These are phyloP conservation scores for Aspergillus haitiensis DNA, from an alignment of 495 filamentous ascomycete species.

Conservation along the genomic window DNA sequence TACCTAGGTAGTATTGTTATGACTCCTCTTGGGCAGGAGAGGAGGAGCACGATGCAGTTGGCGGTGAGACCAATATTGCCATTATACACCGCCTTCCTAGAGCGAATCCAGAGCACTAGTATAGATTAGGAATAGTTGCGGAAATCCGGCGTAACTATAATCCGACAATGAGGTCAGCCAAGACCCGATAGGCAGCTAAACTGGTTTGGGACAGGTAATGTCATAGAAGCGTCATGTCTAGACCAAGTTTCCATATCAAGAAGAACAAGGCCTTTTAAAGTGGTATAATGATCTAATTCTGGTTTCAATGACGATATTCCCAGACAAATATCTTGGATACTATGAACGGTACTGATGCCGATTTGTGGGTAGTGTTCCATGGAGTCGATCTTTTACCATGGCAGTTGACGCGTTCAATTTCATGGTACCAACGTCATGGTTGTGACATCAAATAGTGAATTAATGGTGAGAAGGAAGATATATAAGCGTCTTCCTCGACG, in stretches of 20 bases:
- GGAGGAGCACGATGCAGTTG: neutral
- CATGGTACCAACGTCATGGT: constrained; percentile 16
- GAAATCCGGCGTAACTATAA: constrained; percentile 16
- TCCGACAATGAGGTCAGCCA: constrained; percentile 2
- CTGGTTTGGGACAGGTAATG: neutral
- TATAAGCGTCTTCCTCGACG: constrained; percentile 19
- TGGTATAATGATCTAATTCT: neutral
- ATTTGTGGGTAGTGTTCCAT: constrained; percentile 4
- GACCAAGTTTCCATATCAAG: neutral
- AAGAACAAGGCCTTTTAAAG: neutral
- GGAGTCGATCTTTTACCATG: constrained; percentile 5
- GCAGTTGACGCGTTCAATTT: constrained; percentile 1
- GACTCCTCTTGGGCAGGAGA: constrained; percentile 2
- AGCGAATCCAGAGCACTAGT: neutral
- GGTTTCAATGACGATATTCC: constrained; percentile 1
- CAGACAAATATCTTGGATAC: neutral
- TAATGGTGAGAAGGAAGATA: constrained; percentile 11
- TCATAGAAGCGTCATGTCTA: constrained; percentile 21
- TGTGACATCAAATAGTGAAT: neutral
- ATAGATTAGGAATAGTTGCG: neutral
- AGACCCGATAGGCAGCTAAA: neutral
- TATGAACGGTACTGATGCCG: constrained; percentile 6
- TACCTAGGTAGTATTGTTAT: neutral
- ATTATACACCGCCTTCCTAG: constrained; percentile 16
- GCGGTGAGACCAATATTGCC: constrained; percentile 17